phyloP scores from a whole-genome alignment of 768 basidiomycete species.

The Macrolepiota albuminosa region DNA sequence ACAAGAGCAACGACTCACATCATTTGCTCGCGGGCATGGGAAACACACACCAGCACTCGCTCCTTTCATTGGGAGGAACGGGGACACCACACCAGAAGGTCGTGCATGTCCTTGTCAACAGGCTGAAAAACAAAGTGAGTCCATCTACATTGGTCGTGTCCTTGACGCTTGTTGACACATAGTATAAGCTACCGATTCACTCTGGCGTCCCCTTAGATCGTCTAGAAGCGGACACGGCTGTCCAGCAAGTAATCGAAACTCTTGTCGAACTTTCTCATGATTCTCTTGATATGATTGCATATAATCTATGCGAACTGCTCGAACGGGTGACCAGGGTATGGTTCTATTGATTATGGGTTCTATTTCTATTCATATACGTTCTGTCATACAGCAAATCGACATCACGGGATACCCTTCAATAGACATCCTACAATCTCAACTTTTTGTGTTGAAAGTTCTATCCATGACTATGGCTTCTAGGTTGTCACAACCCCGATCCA shows the following conservation, averaged over 20 bases:
- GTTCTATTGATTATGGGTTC: not conserved
- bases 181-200: slow-evolving; percentile 71
- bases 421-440: slow-evolving; percentile 80
- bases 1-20: slow-evolving; percentile 58
- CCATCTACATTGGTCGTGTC: not conserved
- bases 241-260: slow-evolving; percentile 72
- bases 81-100: slow-evolving; percentile 77
- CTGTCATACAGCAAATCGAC: slow-evolving; percentile 44
- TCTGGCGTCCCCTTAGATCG: slow-evolving; percentile 71
- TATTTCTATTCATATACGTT: not conserved
- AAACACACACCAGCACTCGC: slow-evolving; percentile 26
- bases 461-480: slow-evolving; percentile 74
- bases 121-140: slow-evolving; percentile 76
- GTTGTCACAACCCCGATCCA: slow-evolving; percentile 48
- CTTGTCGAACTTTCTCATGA: slow-evolving; percentile 76
- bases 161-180: slow-evolving; percentile 8
- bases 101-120: slow-evolving; percentile 72
- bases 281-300: slow-evolving; percentile 75
- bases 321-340: slow-evolving; percentile 74
- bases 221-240: slow-evolving; percentile 71
- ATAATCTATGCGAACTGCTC: slow-evolving; percentile 70
- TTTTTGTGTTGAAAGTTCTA: slow-evolving; percentile 81
- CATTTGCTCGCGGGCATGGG: slow-evolving; percentile 27
- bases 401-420: slow-evolving; percentile 47
- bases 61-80: slow-evolving; percentile 28